Base-by-base conservation (phyloP, 305 asterid genomes). In the Ajuga reptans region DNA sequence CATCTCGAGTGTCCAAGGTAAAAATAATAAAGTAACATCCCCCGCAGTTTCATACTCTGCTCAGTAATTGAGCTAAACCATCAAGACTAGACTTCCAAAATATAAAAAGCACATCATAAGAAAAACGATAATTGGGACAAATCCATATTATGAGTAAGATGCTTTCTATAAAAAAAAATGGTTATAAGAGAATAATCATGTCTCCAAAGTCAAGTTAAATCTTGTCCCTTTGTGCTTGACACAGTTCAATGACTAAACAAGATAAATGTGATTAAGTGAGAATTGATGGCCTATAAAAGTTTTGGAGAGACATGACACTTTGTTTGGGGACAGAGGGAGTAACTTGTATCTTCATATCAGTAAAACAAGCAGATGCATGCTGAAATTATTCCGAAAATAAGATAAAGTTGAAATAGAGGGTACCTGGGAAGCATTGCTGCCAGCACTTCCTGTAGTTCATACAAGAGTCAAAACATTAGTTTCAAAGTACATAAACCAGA, bases 341-440 rank as follows among this genome's bases (percentile, higher is more conserved):
- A 29, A 60, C 4, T n/a, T 11, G 24, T 18, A 69, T 64, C 54
- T 58, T 68, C 52, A 65, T 2, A 64, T 6, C 54, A 21, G 9
- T 51, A 5, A 46, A 16, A 45, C 64, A 45, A 60, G 67, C 27
- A 66, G 29, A 64, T 6, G 18, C 46, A 37, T 43, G 17, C 11
- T n/a, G 52, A 46, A 12, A 16, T 54, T 12, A 8, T 42, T 53
- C 4, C 29, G 43, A 60, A 46, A 27, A 24, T n/a, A 51, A 61
- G 33, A 52, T 70, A 37, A 14, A 57, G 41, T 56, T 66, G 14
- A 12, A 56, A 29, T 27, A 41, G 59, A 52, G 59, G 8, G 53
- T 77, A 86, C 95, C 87, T 88, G 86, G 65, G 83, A 75, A 14
- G 68, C 64, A 61, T 56, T 86, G 58, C 76, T 72, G 39, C 54